Evolutionary conservation across 495 filamentous ascomycete species (phyloP).

Genomic region (Penicillium chermesinum): DNA sequence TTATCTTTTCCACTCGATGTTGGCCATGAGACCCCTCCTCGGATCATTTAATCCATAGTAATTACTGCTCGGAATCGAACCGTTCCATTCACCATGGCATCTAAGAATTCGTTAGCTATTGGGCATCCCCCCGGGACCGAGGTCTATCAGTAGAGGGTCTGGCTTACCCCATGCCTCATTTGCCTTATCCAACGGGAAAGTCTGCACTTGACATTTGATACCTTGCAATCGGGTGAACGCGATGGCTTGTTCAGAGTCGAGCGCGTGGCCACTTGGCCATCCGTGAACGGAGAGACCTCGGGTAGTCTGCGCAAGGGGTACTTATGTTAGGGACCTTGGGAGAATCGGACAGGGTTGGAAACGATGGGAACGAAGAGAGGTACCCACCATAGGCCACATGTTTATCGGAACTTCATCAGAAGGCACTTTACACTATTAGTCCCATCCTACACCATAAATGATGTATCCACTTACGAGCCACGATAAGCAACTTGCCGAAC

Average conservation of each 20-base stretch:
- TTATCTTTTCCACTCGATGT: no score
- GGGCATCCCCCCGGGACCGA: not conserved
- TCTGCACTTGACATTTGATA: constrained; percentile 60
- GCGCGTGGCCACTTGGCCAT: constrained; percentile 60
- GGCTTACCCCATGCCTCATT: constrained; percentile 45
- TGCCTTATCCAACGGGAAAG: constrained; percentile 52
- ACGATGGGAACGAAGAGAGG: no score
- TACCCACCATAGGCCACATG: not conserved
- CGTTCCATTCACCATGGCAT: constrained; percentile 39
- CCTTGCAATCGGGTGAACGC: constrained; percentile 51
- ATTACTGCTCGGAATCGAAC: constrained; percentile 49
- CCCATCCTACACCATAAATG: not conserved
- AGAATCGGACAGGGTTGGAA: not conserved
- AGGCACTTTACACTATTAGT: not conserved
- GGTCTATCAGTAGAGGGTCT: no score
- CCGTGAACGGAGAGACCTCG: constrained; percentile 51
- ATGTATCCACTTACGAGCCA: constrained; percentile 32
- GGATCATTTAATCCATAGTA: constrained; percentile 39
- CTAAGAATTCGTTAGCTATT: constrained; percentile 5
- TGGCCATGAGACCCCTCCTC: not conserved
- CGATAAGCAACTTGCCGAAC: constrained; percentile 55
- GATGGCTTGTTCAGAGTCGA: constrained; percentile 63
- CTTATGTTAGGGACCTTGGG: not conserved
- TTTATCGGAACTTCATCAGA: not conserved
- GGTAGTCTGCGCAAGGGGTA: constrained; percentile 5